These are phyloP conservation scores for Calamus simplicifolius DNA, from an alignment of 176 grass and related monocot species.

Conservation along the genomic window DNA sequence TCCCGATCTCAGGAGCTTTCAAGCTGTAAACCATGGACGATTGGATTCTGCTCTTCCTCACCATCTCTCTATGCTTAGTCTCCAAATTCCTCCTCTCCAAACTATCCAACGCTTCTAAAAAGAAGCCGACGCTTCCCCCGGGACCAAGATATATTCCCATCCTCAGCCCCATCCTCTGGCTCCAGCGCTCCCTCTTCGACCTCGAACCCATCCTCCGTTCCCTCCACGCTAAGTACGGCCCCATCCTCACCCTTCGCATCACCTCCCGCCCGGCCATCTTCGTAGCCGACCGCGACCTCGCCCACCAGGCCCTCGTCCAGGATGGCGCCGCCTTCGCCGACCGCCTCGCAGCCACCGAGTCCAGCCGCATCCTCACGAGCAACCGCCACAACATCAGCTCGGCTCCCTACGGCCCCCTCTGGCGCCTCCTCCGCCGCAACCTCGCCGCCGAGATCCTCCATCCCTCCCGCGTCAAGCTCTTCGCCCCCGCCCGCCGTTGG, in stretches of 20 bases:
- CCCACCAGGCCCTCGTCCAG: conserved; percentile 43
- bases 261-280: conserved; percentile 24
- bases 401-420: conserved; percentile 28
- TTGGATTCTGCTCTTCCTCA: no score
- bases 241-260: conserved; percentile 34
- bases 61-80: no score
- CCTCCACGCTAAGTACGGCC: conserved; percentile 27
- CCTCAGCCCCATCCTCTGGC: conserved; percentile 24
- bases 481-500: conserved; percentile 28
- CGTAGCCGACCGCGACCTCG: conserved; percentile 24
- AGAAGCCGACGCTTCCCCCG: no score
- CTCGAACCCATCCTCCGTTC: conserved; percentile 23
- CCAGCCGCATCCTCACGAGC: conserved; percentile 21
- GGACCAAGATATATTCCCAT: background rate
- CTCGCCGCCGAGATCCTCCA: conserved; percentile 34
- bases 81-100: no score
- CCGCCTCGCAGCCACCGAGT: conserved; percentile 11
- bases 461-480: conserved; percentile 33
- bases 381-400: conserved; percentile 46
- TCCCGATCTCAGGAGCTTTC: no score
- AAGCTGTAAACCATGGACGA: no score
- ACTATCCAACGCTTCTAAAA: no score
- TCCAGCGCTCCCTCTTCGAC: conserved; percentile 27
- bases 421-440: conserved; percentile 42
- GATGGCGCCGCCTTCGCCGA: conserved; percentile 42